Conservation (phyloP, 441 rosid genomes). For the Biscutella laevigata region DNA sequence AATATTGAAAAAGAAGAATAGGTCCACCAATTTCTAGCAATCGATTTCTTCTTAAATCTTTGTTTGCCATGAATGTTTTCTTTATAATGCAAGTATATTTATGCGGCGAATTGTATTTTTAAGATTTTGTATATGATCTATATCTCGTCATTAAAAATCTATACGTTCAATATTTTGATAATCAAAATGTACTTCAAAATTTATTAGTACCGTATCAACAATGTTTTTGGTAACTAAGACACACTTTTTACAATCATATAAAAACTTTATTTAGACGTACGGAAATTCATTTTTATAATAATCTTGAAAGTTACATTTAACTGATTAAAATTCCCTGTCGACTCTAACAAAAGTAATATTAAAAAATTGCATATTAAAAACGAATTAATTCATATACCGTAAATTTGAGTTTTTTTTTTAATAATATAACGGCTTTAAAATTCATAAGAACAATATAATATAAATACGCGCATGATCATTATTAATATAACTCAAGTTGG, state of each 20-base stretch:
- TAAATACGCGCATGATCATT: constrained; percentile 15
- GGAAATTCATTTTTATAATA: not conserved
- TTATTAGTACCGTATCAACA: not conserved
- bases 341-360: not conserved
- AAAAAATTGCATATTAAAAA: not conserved
- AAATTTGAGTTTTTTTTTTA: not conserved
- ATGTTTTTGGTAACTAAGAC: not conserved
- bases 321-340: constrained; percentile 2
- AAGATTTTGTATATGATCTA: not conserved
- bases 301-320: constrained; percentile 16
- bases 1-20: constrained; percentile 4
- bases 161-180: not conserved
- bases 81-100: constrained; percentile 19
- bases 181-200: no score
- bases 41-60: constrained; percentile 17
- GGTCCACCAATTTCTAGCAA: constrained; percentile 25
- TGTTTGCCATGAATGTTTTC: constrained; percentile 28
- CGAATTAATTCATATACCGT: not conserved
- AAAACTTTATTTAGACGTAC: not conserved
- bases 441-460: constrained; percentile 6
- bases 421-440: not conserved
- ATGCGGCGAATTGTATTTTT: constrained; percentile 26
- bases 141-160: constrained; percentile 2
- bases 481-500: constrained; percentile 23
- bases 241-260: not conserved